Conservation (phyloP, 1,284 basidiomycete genomes). For the Caloboletus firmus region DNA sequence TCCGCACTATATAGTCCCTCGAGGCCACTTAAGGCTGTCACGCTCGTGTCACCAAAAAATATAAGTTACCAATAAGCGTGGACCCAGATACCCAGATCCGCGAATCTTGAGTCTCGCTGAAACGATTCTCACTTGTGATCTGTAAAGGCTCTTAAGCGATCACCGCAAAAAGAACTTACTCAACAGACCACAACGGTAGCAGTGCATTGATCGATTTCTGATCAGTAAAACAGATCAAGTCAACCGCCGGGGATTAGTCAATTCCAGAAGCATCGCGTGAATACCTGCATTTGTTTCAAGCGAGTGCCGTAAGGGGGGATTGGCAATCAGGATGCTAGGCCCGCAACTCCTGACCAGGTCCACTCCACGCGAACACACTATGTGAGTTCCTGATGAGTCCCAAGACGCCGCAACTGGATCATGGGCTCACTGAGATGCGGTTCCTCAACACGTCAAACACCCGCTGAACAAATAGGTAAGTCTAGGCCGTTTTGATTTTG, state of each 20-base stretch:
- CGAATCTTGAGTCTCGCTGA: slow-evolving; percentile 29
- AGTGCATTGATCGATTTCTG: slow-evolving; percentile 34
- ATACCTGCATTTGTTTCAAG: slow-evolving; percentile 27
- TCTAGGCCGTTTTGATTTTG: slow-evolving; percentile 3
- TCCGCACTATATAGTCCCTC: slow-evolving; percentile 36
- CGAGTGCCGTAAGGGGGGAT: slow-evolving; percentile 37
- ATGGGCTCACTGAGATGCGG: slow-evolving; percentile 16
- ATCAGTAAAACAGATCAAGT: slow-evolving; percentile 30
- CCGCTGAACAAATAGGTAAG: slow-evolving; percentile 10
- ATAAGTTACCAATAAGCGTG: slow-evolving; percentile 26
- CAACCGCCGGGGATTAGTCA: slow-evolving; percentile 37
- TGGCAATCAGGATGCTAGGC: slow-evolving; percentile 34
- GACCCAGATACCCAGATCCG: slow-evolving; percentile 34
- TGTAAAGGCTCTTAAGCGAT: slow-evolving; percentile 34
- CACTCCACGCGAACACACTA: slow-evolving; percentile 21
- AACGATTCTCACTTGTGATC: slow-evolving; percentile 32
- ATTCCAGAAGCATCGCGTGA: slow-evolving; percentile 22
- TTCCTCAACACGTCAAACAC: slow-evolving; percentile 19
- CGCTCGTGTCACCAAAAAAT: slow-evolving; percentile 24
- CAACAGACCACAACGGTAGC: slow-evolving; percentile 27
- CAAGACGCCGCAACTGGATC: slow-evolving; percentile 22
- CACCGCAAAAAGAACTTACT: slow-evolving; percentile 31
- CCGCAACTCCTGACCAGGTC: slow-evolving; percentile 12
- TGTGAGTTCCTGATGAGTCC: slow-evolving; percentile 15
- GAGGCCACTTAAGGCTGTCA: slow-evolving; percentile 31